A percentile compares a stretch with the other conserved stretches of the same genome.
phyloP scores from a whole-genome alignment of 2,329 filamentous ascomycete species.

The Monilinia fructigena region DNA sequence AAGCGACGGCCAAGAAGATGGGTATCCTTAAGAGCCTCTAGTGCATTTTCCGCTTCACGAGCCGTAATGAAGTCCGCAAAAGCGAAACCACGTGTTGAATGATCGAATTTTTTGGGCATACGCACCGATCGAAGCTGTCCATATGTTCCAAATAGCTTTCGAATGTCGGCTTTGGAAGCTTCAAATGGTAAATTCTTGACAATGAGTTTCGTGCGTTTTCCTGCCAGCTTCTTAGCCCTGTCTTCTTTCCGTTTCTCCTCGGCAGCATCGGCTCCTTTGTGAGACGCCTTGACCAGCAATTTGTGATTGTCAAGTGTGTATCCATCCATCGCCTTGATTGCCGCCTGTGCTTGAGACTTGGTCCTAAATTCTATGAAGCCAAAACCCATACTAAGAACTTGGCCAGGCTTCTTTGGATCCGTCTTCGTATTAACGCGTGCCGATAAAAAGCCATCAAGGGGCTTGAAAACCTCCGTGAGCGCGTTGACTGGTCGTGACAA shows the following conservation, averaged over 20 bases:
- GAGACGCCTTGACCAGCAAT: slow-evolving; percentile 79
- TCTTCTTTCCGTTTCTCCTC: slow-evolving; percentile 84
- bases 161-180: slow-evolving; percentile 87
- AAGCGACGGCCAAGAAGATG: slow-evolving; percentile 88
- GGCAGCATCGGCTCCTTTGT: slow-evolving; percentile 82
- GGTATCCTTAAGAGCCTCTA: slow-evolving; percentile 87
- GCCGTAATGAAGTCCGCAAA: slow-evolving; percentile 95
- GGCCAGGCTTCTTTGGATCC: slow-evolving; percentile 85
- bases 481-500: slow-evolving; percentile 75
- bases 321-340: slow-evolving; percentile 82
- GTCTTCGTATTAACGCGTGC: slow-evolving; percentile 90
- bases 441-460: slow-evolving; percentile 83
- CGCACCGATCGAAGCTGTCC: slow-evolving; percentile 90
- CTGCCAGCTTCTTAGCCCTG: slow-evolving; percentile 73
- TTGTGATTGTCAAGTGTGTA: slow-evolving; percentile 84
- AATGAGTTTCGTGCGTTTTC: slow-evolving; percentile 84
- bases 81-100: slow-evolving; percentile 84
- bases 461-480: slow-evolving; percentile 75
- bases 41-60: slow-evolving; percentile 84
- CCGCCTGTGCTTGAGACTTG: slow-evolving; percentile 75
- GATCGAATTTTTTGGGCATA: slow-evolving; percentile 92
- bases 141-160: slow-evolving; percentile 81
- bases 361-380: slow-evolving; percentile 88
- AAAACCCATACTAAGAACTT: slow-evolving; percentile 94
- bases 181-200: slow-evolving; percentile 99